Conservation (phyloP, 1,284 basidiomycete species). For the Coriolopsis trogii region DNA sequence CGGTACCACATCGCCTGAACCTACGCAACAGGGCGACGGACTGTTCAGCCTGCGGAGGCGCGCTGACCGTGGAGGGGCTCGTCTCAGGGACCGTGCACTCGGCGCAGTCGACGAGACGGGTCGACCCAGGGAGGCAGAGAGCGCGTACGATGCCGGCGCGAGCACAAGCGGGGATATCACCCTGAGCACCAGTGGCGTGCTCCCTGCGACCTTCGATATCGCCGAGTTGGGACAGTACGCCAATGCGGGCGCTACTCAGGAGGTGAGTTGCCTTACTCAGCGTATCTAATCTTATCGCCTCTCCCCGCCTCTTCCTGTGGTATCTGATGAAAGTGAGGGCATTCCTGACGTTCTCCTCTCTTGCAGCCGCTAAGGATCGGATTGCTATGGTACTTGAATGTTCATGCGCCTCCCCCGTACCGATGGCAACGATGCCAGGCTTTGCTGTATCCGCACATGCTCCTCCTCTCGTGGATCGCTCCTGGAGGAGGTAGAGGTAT, state of each 20-base stretch:
- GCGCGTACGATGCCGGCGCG: slow-evolving; percentile 13
- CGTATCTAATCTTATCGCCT: slow-evolving; percentile 14
- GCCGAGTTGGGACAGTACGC: slow-evolving; percentile 48
- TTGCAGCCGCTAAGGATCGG: slow-evolving; percentile 80
- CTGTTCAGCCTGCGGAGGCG: slow-evolving; percentile 67
- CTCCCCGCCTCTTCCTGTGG: slow-evolving; percentile 14
- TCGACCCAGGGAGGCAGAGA: slow-evolving; percentile 10
- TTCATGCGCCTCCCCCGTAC: slow-evolving; percentile 78
- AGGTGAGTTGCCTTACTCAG: slow-evolving; percentile 44
- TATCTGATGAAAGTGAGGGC: slow-evolving; percentile 12
- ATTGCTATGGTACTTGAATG: slow-evolving; percentile 86
- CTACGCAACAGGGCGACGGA: slow-evolving; percentile 44
- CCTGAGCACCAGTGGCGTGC: slow-evolving; percentile 36
- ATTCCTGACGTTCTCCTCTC: slow-evolving; percentile 19
- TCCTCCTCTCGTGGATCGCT: slow-evolving; percentile 83
- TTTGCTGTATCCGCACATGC: slow-evolving; percentile 76
- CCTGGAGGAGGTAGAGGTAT: slow-evolving; percentile 77
- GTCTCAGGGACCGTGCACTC: slow-evolving; percentile 38
- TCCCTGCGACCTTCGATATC: slow-evolving; percentile 49
- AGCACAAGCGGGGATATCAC: slow-evolving; percentile 32
- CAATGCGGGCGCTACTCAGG: slow-evolving; percentile 32
- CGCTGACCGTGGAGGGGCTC: slow-evolving; percentile 48
- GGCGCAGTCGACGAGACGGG: slow-evolving; percentile 13
- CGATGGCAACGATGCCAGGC: slow-evolving; percentile 87
- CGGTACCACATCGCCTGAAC: slow-evolving; percentile 37